A percentile compares a stretch with the other conserved stretches of the same genome.
phyloP scores from a whole-genome alignment of 192 early-diverging fungal species.

The Coemansia asiatica region DNA sequence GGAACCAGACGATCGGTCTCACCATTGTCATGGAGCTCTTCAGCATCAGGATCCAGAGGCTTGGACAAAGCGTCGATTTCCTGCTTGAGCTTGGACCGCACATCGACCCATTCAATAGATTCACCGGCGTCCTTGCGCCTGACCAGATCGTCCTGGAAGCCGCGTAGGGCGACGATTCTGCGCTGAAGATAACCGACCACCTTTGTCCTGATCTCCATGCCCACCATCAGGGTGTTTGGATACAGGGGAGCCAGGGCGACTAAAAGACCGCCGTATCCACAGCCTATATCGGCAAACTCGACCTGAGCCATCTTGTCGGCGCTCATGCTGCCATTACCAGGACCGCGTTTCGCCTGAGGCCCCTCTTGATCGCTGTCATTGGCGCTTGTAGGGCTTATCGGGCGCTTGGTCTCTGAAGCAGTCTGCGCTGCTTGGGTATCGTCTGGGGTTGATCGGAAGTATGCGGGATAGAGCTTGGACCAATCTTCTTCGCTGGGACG shows the following conservation, averaged over 20 bases:
- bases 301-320: slow-evolving; percentile 50
- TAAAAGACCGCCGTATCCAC: slow-evolving; percentile 94
- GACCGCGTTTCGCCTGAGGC: slow-evolving; percentile 30
- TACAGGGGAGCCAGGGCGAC: slow-evolving; percentile 86
- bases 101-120: slow-evolving; percentile 44
- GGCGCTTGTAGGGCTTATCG: slow-evolving; percentile 15
- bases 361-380: neutral
- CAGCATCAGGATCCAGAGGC: slow-evolving; percentile 12
- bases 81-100: slow-evolving; percentile 44
- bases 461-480: slow-evolving; percentile 83
- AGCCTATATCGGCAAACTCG: slow-evolving; percentile 98
- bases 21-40: slow-evolving; percentile 53
- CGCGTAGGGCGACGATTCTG: slow-evolving; percentile 82
- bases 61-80: slow-evolving; percentile 29
- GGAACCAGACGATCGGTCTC: slow-evolving; percentile 54
- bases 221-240: slow-evolving; percentile 90
- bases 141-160: slow-evolving; percentile 55
- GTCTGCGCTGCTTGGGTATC: slow-evolving; percentile 13
- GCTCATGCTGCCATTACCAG: neutral
- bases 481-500: slow-evolving; percentile 84
- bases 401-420: slow-evolving; percentile 16
- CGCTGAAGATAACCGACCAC: slow-evolving; percentile 90
- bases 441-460: slow-evolving; percentile 21
- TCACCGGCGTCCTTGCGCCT: neutral
- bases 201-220: slow-evolving; percentile 98